A percentile compares a stretch with the other conserved stretches of the same genome.
phyloP scores from a whole-genome alignment of 345 rosid genomes.

The Toxicodendron radicans region DNA sequence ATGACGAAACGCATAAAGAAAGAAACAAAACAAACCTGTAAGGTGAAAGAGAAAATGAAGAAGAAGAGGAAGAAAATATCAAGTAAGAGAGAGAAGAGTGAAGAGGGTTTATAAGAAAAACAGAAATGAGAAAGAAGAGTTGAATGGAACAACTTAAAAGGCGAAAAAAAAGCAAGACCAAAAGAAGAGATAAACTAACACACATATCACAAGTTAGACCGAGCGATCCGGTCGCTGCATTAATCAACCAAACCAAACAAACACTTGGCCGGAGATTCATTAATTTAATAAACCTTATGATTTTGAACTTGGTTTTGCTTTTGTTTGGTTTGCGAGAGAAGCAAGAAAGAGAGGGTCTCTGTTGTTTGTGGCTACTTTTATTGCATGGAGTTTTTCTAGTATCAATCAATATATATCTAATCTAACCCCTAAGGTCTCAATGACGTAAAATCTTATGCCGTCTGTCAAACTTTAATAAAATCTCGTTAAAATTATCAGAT shows the following conservation, averaged over 20 bases:
- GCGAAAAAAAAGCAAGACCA: conserved; percentile 14
- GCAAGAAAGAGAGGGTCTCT: neutral
- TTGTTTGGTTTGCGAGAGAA: neutral
- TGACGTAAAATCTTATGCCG: too few species aligned
- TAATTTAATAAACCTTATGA: too few species aligned
- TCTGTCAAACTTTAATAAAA: too few species aligned
- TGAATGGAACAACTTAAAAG: neutral
- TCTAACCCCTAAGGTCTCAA: too few species aligned
- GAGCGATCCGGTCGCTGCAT: conserved; percentile 15
- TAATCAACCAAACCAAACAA: conserved; percentile 7
- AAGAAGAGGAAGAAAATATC: neutral
- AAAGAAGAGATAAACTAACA: neutral
- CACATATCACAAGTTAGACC: conserved; percentile 14
- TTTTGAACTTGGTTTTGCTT: neutral
- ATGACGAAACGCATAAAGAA: too few species aligned
- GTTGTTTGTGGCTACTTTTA: neutral
- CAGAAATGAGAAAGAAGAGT: neutral
- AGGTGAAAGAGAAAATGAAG: neutral
- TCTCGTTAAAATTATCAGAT: too few species aligned
- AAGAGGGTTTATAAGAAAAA: conserved; percentile 10
- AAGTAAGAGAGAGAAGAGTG: neutral
- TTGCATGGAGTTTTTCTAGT: conserved; percentile 7
- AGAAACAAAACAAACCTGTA: conserved; percentile 13
- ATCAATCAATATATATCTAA: too few species aligned
- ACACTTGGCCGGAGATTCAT: too few species aligned